A percentile compares a stretch with the other conserved stretches of the same genome.
phyloP scores from a whole-genome alignment of 176 grass and related monocot species.

The Oryza punctata region DNA sequence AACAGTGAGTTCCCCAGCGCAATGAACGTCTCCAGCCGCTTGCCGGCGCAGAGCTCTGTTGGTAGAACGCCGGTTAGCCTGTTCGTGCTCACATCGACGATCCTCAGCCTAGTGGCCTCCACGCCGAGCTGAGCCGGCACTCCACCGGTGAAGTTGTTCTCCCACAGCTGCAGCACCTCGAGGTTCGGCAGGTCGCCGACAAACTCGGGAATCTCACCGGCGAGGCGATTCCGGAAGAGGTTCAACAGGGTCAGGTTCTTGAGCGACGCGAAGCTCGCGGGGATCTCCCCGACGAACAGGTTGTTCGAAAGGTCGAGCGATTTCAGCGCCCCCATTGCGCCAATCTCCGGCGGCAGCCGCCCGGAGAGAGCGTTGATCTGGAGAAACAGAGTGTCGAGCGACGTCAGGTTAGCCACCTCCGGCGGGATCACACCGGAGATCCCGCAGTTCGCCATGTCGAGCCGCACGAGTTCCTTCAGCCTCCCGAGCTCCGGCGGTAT shows the following conservation, averaged over 20 bases:
- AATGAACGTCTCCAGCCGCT: slow-evolving; percentile 79
- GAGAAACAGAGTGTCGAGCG: slow-evolving; percentile 91
- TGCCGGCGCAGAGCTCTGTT: slow-evolving; percentile 57
- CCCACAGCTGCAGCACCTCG: slow-evolving; percentile 95
- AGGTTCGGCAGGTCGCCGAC: slow-evolving; percentile 69
- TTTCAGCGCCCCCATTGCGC: slow-evolving; percentile 63
- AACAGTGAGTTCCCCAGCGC: slow-evolving; percentile 79
- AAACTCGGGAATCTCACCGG: slow-evolving; percentile 73
- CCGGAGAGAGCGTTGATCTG: slow-evolving; percentile 73
- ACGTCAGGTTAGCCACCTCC: slow-evolving; percentile 55
- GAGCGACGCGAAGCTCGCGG: slow-evolving; percentile 60
- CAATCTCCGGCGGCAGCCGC: slow-evolving; percentile 61
- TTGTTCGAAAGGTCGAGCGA: slow-evolving; percentile 97
- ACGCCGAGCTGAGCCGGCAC: slow-evolving; percentile 65
- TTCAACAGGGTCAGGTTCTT: slow-evolving; percentile 79
- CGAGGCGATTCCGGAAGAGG: slow-evolving; percentile 80
- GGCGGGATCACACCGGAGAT: slow-evolving; percentile 68
- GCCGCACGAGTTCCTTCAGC: slow-evolving; percentile 57
- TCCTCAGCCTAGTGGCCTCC: slow-evolving; percentile 48
- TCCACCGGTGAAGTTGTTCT: slow-evolving; percentile 90
- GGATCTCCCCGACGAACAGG: slow-evolving; percentile 69
- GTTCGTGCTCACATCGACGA: slow-evolving; percentile 85
- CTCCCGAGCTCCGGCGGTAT: slow-evolving; percentile 75
- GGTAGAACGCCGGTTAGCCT: slow-evolving; percentile 73
- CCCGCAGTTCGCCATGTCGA: slow-evolving; percentile 86